phyloP scores from a whole-genome alignment of 441 rosid species.

The Populus hybrid region DNA sequence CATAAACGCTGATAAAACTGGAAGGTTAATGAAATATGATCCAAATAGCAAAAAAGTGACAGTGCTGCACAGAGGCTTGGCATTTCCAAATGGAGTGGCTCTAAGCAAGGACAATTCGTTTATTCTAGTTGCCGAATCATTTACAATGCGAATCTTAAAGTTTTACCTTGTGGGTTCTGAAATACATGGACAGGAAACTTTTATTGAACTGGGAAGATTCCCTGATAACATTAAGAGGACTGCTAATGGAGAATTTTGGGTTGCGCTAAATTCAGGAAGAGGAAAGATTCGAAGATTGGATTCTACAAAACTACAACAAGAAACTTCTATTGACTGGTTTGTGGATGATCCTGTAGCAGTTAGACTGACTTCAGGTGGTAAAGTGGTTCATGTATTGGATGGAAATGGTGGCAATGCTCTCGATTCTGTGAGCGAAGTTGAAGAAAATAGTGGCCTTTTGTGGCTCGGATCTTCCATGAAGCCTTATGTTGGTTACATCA shows the following conservation, averaged over 20 bases:
- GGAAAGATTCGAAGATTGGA: conserved; percentile 2
- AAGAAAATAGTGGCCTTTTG: conserved; percentile 24
- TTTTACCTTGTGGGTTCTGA: conserved; percentile 14
- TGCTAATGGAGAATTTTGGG: conserved; percentile 41
- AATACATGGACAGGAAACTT: conserved; percentile 5
- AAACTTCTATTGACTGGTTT: conserved; percentile 10
- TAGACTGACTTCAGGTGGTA: conserved; percentile 22
- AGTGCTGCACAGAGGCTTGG: conserved; percentile 28
- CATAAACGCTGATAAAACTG: conserved; percentile 33
- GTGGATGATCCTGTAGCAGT: conserved; percentile 31
- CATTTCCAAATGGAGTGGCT: conserved; percentile 44
- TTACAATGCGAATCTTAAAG: conserved; percentile 19
- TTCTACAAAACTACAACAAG: background rate
- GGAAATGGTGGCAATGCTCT: conserved; percentile 29
- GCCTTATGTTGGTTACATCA: conserved; percentile 28
- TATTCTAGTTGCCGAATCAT: conserved; percentile 35
- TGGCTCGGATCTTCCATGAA: conserved; percentile 35
- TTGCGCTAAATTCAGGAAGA: conserved; percentile 32
- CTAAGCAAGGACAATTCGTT: conserved; percentile 41
- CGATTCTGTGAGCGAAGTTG: conserved; percentile 38
- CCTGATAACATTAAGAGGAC: conserved; percentile 41
- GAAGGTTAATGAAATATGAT: conserved; percentile 55
- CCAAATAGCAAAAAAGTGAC: conserved; percentile 34
- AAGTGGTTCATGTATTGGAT: conserved; percentile 20
- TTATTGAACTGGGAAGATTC: conserved; percentile 20